Base-by-base conservation (phyloP, 805 yeast genomes). In the Metschnikowia anglica region DNA sequence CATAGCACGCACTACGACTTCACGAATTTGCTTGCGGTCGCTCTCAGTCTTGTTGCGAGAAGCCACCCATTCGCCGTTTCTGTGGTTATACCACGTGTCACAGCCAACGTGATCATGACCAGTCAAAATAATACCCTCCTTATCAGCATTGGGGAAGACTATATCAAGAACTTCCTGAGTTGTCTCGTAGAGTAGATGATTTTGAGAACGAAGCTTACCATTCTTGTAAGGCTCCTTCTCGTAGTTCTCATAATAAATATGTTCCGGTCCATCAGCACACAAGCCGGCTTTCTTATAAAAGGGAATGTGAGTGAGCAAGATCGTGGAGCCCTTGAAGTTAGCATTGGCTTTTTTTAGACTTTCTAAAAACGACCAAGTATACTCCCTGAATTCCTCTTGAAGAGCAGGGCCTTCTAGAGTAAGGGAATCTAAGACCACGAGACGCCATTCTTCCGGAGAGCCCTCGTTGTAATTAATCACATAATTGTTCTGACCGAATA, bases 81-180 rank as follows among this genome's bases (percentile, higher is more conserved):
- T 48, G 32, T 49, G 53, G 58, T 76, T 79, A 60, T 85, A 88
- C 61, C 75, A 73, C 27, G 81, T 77, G 52, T 80, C 83, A 59
- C 99, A 93, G 1, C 99, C 99, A 51, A 83, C 90, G 58, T 93
- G 99, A 59, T 93, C 99, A 64, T 93, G 99, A 1, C 99, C 99
- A 0, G 96, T 87, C 31, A 91, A 65, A 3, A 93, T 80, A 8
- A 91, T 71, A 16, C 98, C 98, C 15, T 84, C 80, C 49, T 79
- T 77, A 45, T 67, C 66, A 7, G 70, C 64, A 52, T 76, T 76
- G 28, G 78, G 78, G 60, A 91, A 91, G 12, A 87, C 73, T n/a
- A 82, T 72, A 52, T 85, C 74, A 51, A 93, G 62, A 2, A 91
- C 81, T 47, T 73, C 69, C 57, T 83, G 84, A 3, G 91, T 67